A percentile compares a stretch with the other conserved stretches of the same genome.
These are phyloP conservation scores for Balansia obtecta DNA, from an alignment of 2,329 filamentous ascomycete genomes.

Conservation along the genomic window DNA sequence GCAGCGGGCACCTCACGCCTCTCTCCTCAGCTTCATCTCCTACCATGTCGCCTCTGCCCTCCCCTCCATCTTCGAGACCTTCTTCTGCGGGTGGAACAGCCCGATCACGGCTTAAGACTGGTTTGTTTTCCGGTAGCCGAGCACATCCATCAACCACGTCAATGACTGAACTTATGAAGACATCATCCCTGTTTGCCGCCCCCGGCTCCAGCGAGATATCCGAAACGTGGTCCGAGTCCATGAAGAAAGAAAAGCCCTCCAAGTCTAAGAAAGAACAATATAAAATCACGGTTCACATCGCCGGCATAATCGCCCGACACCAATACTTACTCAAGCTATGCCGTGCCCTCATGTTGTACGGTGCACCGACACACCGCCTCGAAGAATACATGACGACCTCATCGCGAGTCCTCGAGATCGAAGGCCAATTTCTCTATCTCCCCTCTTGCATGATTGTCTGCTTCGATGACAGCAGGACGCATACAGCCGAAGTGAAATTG, in stretches of 20 bases:
- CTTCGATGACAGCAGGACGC: constrained; percentile 62
- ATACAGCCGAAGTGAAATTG: constrained; percentile 71
- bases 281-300: constrained; percentile 46
- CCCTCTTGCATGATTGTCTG: constrained; percentile 92
- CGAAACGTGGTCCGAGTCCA: constrained; percentile 31
- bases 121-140: constrained; percentile 29
- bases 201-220: constrained; percentile 32
- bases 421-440: constrained; percentile 81
- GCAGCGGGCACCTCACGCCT: constrained; percentile 30
- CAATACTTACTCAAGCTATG: constrained; percentile 77
- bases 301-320: constrained; percentile 63
- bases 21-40: constrained; percentile 24
- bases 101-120: constrained; percentile 22
- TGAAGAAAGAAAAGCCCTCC: constrained; percentile 25
- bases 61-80: constrained; percentile 28
- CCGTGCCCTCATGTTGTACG: constrained; percentile 76
- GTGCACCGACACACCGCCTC: constrained; percentile 79
- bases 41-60: constrained; percentile 27
- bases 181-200: constrained; percentile 38
- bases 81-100: constrained; percentile 23
- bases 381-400: constrained; percentile 91
- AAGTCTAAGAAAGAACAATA: constrained; percentile 26
- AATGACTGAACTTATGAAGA: constrained; percentile 39
- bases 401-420: constrained; percentile 75
- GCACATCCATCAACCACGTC: constrained; percentile 30